Percentiles rank a stretch among this genome's conserved stretches.
phyloP scores from a whole-genome alignment of 148 eudicot species.

The Rhododendron vialii region DNA sequence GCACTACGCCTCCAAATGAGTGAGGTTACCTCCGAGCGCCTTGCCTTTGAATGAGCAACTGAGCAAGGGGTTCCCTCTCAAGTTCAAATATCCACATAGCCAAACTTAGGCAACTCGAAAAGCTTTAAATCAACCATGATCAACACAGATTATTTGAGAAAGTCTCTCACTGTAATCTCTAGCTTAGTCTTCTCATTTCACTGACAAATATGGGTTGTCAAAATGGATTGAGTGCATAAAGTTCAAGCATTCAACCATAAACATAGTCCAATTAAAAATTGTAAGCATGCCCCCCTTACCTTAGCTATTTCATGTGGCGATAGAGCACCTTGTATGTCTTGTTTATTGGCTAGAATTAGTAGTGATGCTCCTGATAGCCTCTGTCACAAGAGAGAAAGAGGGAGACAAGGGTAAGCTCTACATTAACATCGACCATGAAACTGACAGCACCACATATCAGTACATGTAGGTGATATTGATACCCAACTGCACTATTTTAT shows the following conservation, averaged over 20 bases:
- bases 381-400: constrained; percentile 30
- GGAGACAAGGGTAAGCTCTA: not conserved
- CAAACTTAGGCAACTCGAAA: not conserved
- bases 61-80: not conserved
- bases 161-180: not conserved
- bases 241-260: not conserved
- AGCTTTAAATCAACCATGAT: not conserved
- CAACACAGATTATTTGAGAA: not conserved
- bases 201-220: not conserved
- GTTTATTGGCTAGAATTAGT: constrained; percentile 89
- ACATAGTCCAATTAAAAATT: not conserved
- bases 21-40: not conserved
- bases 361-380: constrained; percentile 89
- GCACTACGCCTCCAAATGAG: not conserved
- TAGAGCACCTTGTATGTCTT: constrained; percentile 94
- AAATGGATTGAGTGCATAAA: not conserved
- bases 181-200: not conserved
- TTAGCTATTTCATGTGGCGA: constrained; percentile 78
- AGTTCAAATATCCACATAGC: not conserved
- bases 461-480: not conserved
- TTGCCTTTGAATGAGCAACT: not conserved
- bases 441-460: not conserved
- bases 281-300: constrained; percentile 33
- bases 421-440: not conserved
- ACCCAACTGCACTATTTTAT: not conserved